Evolutionary conservation across 1,284 basidiomycete genomes (phyloP).

Genomic region (Ustilago lituana): DNA sequence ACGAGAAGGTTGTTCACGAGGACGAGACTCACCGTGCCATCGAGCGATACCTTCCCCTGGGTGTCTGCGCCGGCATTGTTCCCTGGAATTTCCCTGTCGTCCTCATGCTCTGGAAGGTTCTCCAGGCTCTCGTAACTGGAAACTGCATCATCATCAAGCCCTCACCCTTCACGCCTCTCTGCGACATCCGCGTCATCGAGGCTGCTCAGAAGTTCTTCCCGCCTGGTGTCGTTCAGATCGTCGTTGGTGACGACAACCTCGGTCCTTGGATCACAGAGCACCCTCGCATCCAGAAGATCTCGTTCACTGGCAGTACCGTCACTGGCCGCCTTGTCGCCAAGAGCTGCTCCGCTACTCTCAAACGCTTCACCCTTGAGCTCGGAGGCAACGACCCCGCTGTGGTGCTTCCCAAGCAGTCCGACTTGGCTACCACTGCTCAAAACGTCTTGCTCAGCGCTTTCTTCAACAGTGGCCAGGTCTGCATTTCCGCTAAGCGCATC

Average conservation of each 20-base stretch:
- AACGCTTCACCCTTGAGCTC: conserved; percentile 50
- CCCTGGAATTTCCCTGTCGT: conserved; percentile 53
- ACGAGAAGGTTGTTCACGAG: conserved; percentile 34
- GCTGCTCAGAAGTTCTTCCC: conserved; percentile 46
- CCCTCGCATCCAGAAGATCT: conserved; percentile 43
- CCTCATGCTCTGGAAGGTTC: conserved; percentile 45
- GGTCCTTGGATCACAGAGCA: conserved; percentile 49
- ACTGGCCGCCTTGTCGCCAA: conserved; percentile 43
- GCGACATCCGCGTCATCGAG: conserved; percentile 43
- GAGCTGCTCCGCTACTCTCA: conserved; percentile 47
- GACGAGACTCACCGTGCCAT: conserved; percentile 21
- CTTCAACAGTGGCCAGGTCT: conserved; percentile 48
- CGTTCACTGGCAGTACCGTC: conserved; percentile 44
- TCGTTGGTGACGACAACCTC: conserved; percentile 41
- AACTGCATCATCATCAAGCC: conserved; percentile 55
- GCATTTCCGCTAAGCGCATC: conserved; percentile 42
- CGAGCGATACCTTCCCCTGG: conserved; percentile 33
- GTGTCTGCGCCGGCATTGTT: conserved; percentile 44
- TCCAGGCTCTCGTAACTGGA: conserved; percentile 40
- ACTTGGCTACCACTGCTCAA: conserved; percentile 24
- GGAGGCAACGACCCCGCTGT: conserved; percentile 47
- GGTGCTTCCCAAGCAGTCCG: conserved; percentile 25
- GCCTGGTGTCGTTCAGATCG: conserved; percentile 44
- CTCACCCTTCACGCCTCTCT: conserved; percentile 49
- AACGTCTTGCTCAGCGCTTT: conserved; percentile 27